phyloP scores from a whole-genome alignment of 768 basidiomycete species.

The Trichaptum fuscoviolaceum region DNA sequence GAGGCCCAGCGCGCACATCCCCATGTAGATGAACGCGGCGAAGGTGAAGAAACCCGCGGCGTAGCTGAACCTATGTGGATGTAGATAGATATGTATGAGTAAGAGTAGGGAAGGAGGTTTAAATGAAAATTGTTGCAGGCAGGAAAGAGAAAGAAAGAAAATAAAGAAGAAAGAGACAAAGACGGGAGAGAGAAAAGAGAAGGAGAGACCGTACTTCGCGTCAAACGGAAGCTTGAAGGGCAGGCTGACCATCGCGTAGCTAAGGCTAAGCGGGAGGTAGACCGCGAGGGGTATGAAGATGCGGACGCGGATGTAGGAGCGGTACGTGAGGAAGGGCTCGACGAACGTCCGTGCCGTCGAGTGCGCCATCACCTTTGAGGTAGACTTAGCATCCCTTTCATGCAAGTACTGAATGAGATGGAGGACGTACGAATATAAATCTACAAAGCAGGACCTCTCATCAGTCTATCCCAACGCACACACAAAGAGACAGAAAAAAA shows the following conservation, averaged over 20 bases:
- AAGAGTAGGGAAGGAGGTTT: too few relatives aligned
- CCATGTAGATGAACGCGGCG: constrained; percentile 27
- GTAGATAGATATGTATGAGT: too few relatives aligned
- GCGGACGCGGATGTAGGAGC: constrained; percentile 30
- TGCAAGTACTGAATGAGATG: not conserved
- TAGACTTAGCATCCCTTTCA: constrained; percentile 6
- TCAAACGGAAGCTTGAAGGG: constrained; percentile 39
- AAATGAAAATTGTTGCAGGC: too few relatives aligned
- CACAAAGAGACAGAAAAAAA: constrained; percentile 17
- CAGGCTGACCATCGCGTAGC: constrained; percentile 38
- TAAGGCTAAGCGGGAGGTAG: constrained; percentile 34
- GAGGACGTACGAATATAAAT: constrained; percentile 13
- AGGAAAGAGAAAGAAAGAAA: not conserved
- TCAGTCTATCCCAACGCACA: constrained; percentile 12
- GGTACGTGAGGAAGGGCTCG: constrained; percentile 31
- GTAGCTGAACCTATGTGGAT: constrained; percentile 5
- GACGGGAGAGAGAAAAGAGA: not conserved
- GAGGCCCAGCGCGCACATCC: constrained; percentile 29
- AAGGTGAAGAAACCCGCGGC: constrained; percentile 25
- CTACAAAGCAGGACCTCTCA: not conserved
- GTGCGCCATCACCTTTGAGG: constrained; percentile 26
- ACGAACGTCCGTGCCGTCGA: constrained; percentile 26
- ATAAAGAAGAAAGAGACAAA: not conserved
- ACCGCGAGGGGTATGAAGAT: constrained; percentile 27
- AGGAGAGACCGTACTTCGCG: constrained; percentile 26